These are phyloP conservation scores for Backusella tuberculispora DNA, from an alignment of 192 early-diverging fungal genomes.

Conservation along the genomic window DNA sequence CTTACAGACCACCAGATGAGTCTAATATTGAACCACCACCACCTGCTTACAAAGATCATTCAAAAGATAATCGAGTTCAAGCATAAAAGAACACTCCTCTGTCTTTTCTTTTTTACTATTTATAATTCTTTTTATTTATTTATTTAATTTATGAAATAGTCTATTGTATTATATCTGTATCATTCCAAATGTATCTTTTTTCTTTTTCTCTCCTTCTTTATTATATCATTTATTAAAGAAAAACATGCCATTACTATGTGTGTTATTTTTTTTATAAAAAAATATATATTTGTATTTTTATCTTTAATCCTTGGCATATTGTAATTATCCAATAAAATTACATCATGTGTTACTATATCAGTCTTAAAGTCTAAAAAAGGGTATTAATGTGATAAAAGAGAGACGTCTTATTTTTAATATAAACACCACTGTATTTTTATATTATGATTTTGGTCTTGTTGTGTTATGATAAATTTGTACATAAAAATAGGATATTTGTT, in stretches of 20 bases:
- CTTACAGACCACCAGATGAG: not conserved
- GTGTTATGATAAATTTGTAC: too few species aligned
- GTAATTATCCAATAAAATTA: not conserved
- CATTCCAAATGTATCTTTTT: not conserved
- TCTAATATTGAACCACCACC: not conserved
- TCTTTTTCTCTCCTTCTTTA: not conserved
- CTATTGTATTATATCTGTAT: constrained; percentile 12
- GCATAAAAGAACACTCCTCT: not conserved
- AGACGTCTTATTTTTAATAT: too few species aligned
- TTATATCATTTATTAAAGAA: not conserved
- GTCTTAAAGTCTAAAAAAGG: not conserved
- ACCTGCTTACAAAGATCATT: constrained; percentile 1
- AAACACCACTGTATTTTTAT: too few species aligned
- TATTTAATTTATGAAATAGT: not conserved
- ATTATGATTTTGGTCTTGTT: too few species aligned
- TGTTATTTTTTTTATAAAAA: not conserved
- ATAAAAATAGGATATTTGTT: too few species aligned
- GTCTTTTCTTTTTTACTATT: not conserved
- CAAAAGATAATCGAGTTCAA: not conserved
- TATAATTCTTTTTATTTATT: too few species aligned
- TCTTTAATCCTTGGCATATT: not conserved
- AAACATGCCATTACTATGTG: not conserved
- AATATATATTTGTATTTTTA: not conserved
- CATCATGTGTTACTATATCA: constrained; percentile 6
- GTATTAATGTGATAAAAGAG: not conserved